Evolutionary conservation across 352 stramenopile genomes (phyloP), one percentile per base, ranked within the genome.

Genomic region (Phytophthora colocasiae): DNA sequence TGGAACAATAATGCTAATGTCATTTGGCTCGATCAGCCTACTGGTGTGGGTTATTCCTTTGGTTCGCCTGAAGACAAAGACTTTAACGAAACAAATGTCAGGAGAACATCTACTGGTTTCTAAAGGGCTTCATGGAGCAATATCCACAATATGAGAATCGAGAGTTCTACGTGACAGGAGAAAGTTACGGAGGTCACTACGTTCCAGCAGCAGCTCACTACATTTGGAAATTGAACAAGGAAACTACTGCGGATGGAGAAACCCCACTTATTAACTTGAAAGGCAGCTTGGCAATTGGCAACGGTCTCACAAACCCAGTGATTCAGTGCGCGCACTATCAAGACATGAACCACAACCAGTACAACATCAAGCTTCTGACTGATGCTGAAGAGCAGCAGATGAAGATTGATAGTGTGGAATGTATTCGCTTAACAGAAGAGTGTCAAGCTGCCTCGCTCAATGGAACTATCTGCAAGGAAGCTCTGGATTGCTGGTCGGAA

Each of bases 111-210:
- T 87, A 78, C 60, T 69, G 59, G 52, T 85, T 85, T 52, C 44
- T 87, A 14, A 69, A 82, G 48, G 73, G 63, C 2, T 82, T 80
- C 50, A 40, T 83, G 17, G 27, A 70, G 3, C 60, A 77, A 12
- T 75, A 87, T 48, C 77, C 77, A 8, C 41, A 86, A 52, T 83
- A 85, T n/a, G 24, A 73, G 11, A 63, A 63, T 14, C 74, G 77
- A 4, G 61, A 69, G 24, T 79, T 88, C 26, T 88, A 70, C 62
- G 54, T 90, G 32, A 74, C 78, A 2, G 78, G 78, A 6, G 79
- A 90, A 45, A 85, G 75, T 46, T 88, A 88, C 34, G 78, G 55
- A 1, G 80, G 80, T 10, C 80, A 89, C 52, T 89, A 84, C 50
- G 77, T 84, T 12, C 80, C 80, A 6, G 63, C 60, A 6, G 69